Evolutionary conservation across 495 filamentous ascomycete species (phyloP).

Genomic region (Chaetomium fimeti): DNA sequence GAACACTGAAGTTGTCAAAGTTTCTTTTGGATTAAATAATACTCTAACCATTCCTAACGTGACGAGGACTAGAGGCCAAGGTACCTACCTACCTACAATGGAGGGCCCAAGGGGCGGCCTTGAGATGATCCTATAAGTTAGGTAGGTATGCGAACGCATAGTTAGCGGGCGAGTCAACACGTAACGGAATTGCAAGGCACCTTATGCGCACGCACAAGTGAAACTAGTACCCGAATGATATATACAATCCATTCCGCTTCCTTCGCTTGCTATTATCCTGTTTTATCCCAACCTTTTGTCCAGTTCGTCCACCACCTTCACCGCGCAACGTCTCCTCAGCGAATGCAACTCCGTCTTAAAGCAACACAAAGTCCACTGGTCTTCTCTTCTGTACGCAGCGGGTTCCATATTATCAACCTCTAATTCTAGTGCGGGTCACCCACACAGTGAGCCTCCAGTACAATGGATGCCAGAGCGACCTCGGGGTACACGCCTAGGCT

Average conservation of each 20-base stretch:
- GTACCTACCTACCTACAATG: background rate
- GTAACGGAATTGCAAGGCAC: background rate
- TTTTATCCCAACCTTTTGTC: background rate
- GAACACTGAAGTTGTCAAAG: too few species aligned
- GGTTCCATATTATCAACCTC: background rate
- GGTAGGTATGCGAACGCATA: background rate
- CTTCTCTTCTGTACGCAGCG: background rate
- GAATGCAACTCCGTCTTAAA: too few species aligned
- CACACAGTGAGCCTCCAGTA: background rate
- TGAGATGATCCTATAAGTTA: background rate
- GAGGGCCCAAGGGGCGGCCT: background rate
- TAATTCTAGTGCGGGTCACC: background rate
- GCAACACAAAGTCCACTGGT: too few species aligned
- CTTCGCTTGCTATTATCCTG: background rate
- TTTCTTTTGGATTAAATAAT: too few species aligned
- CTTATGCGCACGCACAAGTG: background rate
- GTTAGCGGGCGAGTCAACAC: background rate
- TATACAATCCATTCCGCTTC: background rate
- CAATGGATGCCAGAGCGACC: background rate
- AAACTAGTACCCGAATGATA: too few species aligned
- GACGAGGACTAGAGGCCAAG: too few species aligned
- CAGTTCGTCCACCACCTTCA: too few species aligned
- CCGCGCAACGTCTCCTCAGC: too few species aligned
- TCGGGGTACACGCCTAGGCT: background rate
- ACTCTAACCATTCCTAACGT: too few species aligned